Base-by-base conservation (phyloP, 2,329 filamentous ascomycete species). In the Xylaria polymorpha region DNA sequence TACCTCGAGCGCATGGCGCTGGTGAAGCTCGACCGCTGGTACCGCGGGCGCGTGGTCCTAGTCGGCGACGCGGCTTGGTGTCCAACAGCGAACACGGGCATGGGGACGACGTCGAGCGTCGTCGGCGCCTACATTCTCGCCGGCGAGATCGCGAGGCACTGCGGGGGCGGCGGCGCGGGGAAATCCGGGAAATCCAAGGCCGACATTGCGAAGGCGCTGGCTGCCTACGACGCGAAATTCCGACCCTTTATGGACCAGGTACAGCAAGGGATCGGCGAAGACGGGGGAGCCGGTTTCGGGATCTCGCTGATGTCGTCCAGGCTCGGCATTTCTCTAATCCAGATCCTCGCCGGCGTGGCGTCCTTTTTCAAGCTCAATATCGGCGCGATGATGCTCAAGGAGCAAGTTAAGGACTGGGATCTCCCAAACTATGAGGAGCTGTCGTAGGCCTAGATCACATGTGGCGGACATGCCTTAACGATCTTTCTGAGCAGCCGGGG, bases 31-130 rank as follows among this genome's bases (percentile, higher is more conserved):
- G 74, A 80, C 1, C 56, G 51, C 10, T 72, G 80, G 60, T 83
- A 77, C 3, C 78, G 78, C 0, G 81, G 83, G 0, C 83, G 83
- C 0, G 81, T 86, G n/a, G 80, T 80, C 0, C 76, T 86, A 1
- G 72, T 87, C 1, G 86, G 85, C 0, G 86, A 89, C 61, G 84
- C 86, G 5, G 85, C 79, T 0, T 83, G 81, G 72, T 80, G 79
- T 41, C 83, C 83, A 0, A 80, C 82, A 2, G 80, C 81, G 1
- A 74, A 80, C 8, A 83, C 82, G 3, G 85, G 85, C 0, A 81
- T 83, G 80, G 83, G 83, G 3, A 84, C 83, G 0, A 80, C 79
- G 0, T 68, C 77, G 3, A 79, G 80, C 0, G 70, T 86, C 0
- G 74, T 83, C 3, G 80, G 81, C 4, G 85, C 83, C 1, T 87